Conservation (phyloP, 1,284 basidiomycete genomes). For the Cryptococcus maquisensis region DNA sequence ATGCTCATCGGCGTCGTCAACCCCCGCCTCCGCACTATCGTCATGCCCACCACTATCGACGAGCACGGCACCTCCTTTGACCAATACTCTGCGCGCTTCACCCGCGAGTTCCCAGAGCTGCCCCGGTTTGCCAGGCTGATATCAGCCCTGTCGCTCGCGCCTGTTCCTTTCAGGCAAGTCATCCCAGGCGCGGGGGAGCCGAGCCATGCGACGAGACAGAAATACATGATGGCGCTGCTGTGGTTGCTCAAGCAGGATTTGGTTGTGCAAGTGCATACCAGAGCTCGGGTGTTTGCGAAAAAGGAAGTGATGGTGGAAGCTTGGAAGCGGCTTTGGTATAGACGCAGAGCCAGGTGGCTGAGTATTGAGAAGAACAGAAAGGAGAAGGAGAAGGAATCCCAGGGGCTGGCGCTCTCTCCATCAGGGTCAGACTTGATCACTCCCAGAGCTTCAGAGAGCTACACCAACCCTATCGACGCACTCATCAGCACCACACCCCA, state of each 20-base stretch:
- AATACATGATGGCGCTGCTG: conserved; percentile 77
- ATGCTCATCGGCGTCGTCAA: conserved; percentile 84
- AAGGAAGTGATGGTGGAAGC: conserved; percentile 64
- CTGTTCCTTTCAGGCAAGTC: conserved; percentile 58
- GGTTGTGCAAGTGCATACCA: conserved; percentile 77
- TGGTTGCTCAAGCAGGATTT: conserved; percentile 89
- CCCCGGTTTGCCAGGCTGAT: conserved; percentile 70
- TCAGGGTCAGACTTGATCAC: conserved; percentile 17
- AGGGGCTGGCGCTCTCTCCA: conserved; percentile 2
- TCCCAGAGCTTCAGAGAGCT: conserved; percentile 16
- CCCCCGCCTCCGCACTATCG: conserved; percentile 73
- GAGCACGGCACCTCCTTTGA: conserved; percentile 45
- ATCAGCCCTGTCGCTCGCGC: conserved; percentile 63
- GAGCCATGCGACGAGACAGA: conserved; percentile 50
- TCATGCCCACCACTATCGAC: conserved; percentile 66
- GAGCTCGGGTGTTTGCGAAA: conserved; percentile 77
- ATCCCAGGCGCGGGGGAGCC: conserved; percentile 20
- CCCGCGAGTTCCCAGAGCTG: conserved; percentile 62
- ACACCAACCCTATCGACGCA: conserved; percentile 13
- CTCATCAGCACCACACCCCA: not conserved
- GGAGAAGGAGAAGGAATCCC: not conserved
- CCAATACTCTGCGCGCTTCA: conserved; percentile 60
- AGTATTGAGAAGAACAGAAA: not conserved
- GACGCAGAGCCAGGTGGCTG: conserved; percentile 36
- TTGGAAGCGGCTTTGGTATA: conserved; percentile 38